A percentile compares a stretch with the other conserved stretches of the same genome.
phyloP scores from a whole-genome alignment of 768 basidiomycete species.

The Termitomyces eurrhizus region DNA sequence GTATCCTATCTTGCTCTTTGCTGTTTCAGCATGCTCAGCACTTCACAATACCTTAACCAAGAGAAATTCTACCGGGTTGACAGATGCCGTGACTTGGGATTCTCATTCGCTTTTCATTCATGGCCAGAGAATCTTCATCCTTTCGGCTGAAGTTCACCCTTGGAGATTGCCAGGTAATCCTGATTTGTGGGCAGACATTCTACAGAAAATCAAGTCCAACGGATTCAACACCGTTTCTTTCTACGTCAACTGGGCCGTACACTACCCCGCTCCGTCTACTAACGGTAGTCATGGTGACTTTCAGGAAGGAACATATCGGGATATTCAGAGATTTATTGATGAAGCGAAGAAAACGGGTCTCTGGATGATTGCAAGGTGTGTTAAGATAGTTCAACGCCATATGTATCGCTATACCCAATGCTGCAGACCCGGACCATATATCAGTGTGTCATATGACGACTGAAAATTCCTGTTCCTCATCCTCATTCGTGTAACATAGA shows the following conservation, averaged over 20 bases:
- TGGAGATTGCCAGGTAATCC: slow-evolving; percentile 53
- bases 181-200: slow-evolving; percentile 53
- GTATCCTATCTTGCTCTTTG: background rate
- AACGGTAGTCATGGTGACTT: slow-evolving; percentile 45
- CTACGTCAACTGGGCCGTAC: slow-evolving; percentile 57
- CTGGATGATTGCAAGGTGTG: slow-evolving; percentile 52
- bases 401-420: background rate
- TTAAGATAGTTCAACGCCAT: background rate
- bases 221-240: slow-evolving; percentile 61
- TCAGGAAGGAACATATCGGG: slow-evolving; percentile 43
- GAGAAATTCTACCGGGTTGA: slow-evolving; percentile 41
- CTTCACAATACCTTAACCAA: slow-evolving; percentile 7
- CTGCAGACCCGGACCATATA: slow-evolving; percentile 47
- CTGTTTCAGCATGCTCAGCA: slow-evolving; percentile 7
- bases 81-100: slow-evolving; percentile 55
- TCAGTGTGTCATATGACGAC: slow-evolving; percentile 30
- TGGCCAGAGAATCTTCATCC: slow-evolving; percentile 53
- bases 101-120: slow-evolving; percentile 53
- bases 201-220: slow-evolving; percentile 59
- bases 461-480: background rate
- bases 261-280: slow-evolving; percentile 44
- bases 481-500: slow-evolving; percentile 22
- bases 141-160: slow-evolving; percentile 61
- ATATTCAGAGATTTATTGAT: slow-evolving; percentile 49
- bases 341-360: slow-evolving; percentile 48